These are phyloP conservation scores for Ascochyta rabiei DNA, from an alignment of 2,329 filamentous ascomycete genomes.

Conservation along the genomic window DNA sequence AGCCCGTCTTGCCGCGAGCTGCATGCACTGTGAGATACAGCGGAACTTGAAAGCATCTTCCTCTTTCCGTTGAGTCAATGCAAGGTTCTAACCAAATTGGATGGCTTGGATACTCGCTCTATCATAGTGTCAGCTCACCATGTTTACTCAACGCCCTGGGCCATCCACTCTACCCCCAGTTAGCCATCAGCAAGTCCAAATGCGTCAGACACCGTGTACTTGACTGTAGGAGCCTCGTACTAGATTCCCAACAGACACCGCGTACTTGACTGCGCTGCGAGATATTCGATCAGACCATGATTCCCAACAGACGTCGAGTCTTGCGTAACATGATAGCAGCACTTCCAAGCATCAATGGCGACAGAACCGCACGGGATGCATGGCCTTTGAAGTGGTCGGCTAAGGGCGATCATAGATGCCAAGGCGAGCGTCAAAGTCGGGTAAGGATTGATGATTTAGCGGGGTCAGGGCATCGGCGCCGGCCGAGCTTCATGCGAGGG, in stretches of 20 bases:
- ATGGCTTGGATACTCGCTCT: too few relatives aligned
- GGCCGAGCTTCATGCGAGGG: too few relatives aligned
- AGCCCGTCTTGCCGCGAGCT: not conserved
- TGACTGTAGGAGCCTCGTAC: not conserved
- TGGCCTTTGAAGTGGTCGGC: not conserved
- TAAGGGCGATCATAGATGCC: not conserved
- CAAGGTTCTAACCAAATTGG: too few relatives aligned
- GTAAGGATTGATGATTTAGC: too few relatives aligned
- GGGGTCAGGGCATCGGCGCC: too few relatives aligned
- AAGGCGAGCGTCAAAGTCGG: slow-evolving; percentile 1
- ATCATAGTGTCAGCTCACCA: too few relatives aligned
- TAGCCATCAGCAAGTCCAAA: too few relatives aligned
- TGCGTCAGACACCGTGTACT: not conserved
- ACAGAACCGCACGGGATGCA: not conserved
- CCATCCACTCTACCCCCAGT: too few relatives aligned
- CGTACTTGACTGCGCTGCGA: not conserved
- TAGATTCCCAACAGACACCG: not conserved
- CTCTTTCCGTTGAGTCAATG: too few relatives aligned
- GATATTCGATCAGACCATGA: not conserved
- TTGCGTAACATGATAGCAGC: not conserved
- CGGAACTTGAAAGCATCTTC: too few relatives aligned
- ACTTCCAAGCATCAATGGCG: not conserved
- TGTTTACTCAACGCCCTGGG: too few relatives aligned
- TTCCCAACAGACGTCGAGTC: not conserved
- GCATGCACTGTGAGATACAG: too few relatives aligned